Evolutionary conservation across 2,329 filamentous ascomycete species (phyloP).

Genomic region (Leptodontidium sp.): DNA sequence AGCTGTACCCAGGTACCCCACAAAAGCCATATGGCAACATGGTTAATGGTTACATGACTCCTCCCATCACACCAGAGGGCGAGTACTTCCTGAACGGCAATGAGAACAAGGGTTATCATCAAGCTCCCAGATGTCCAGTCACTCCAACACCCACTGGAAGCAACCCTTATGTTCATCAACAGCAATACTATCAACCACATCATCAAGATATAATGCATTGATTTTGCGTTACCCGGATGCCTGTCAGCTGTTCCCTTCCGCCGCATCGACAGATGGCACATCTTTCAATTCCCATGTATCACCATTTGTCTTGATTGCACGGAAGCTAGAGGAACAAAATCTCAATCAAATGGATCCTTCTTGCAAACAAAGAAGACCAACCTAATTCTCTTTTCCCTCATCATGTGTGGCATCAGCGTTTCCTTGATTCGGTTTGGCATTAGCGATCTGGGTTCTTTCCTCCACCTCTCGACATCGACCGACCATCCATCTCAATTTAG

Average conservation of each 20-base stretch:
- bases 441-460: slow-evolving; percentile 39
- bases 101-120: slow-evolving; percentile 41
- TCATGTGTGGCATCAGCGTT: slow-evolving; percentile 42
- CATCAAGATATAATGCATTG: slow-evolving; percentile 51
- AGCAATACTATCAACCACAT: slow-evolving; percentile 55
- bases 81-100: slow-evolving; percentile 55
- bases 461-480: slow-evolving; percentile 8
- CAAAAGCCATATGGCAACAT: slow-evolving; percentile 72
- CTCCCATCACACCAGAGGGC: slow-evolving; percentile 84
- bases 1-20: slow-evolving; percentile 77
- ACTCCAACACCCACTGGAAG: slow-evolving; percentile 65
- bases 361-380: slow-evolving; percentile 22
- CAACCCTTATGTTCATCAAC: slow-evolving; percentile 52
- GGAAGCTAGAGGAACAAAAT: slow-evolving; percentile 20
- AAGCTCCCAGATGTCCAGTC: slow-evolving; percentile 61
- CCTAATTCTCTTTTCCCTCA: slow-evolving; percentile 33
- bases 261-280: slow-evolving; percentile 1
- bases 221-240: slow-evolving; percentile 14
- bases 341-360: slow-evolving; percentile 24
- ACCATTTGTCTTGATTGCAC: slow-evolving; percentile 41
- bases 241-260: slow-evolving; percentile 9
- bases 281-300: slow-evolving; percentile 41
- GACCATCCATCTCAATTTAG: slow-evolving; percentile 7
- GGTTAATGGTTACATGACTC: slow-evolving; percentile 81
- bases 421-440: slow-evolving; percentile 36